Percentiles rank a stretch among this genome's conserved stretches.
phyloP scores from a whole-genome alignment of 2,329 filamentous ascomycete genomes.

The Helotiales sp. region DNA sequence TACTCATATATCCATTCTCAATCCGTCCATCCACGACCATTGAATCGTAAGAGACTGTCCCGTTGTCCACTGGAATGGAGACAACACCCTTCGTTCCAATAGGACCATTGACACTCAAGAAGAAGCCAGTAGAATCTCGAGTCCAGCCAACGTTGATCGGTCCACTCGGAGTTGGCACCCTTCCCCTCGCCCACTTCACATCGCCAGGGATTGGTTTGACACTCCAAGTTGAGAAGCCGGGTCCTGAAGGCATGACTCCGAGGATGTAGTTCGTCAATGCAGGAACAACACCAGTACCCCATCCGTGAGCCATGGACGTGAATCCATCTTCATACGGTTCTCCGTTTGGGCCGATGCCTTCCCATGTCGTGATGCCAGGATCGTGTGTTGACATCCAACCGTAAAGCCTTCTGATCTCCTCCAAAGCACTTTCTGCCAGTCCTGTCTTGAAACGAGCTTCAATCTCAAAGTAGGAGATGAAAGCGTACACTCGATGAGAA shows the following conservation, averaged over 20 bases:
- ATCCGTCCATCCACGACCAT: neutral
- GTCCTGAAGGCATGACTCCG: conserved; percentile 51
- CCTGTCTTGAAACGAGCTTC: conserved; percentile 52
- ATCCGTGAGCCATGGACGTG: conserved; percentile 57
- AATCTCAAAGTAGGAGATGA: conserved; percentile 58
- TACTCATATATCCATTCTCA: conserved; percentile 30
- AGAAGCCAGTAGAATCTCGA: conserved; percentile 32
- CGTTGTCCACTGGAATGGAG: conserved; percentile 33
- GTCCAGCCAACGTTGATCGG: conserved; percentile 49
- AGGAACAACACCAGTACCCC: conserved; percentile 57
- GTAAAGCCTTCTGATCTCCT: conserved; percentile 53
- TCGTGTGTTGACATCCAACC: conserved; percentile 56
- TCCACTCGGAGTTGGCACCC: conserved; percentile 50
- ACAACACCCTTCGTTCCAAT: conserved; percentile 33
- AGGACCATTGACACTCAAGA: conserved; percentile 44
- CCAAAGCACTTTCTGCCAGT: conserved; percentile 46
- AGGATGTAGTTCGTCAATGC: conserved; percentile 53
- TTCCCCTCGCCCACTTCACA: conserved; percentile 51
- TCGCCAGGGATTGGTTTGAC: conserved; percentile 47
- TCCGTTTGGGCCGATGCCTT: conserved; percentile 53
- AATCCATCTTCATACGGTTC: conserved; percentile 51
- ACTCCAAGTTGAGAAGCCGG: conserved; percentile 51
- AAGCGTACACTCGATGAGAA: conserved; percentile 55
- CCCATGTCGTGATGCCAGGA: conserved; percentile 55
- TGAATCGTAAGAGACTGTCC: conserved; percentile 30